phyloP scores from a whole-genome alignment of 208 protist species.

The Crithidia acanthocephali region DNA sequence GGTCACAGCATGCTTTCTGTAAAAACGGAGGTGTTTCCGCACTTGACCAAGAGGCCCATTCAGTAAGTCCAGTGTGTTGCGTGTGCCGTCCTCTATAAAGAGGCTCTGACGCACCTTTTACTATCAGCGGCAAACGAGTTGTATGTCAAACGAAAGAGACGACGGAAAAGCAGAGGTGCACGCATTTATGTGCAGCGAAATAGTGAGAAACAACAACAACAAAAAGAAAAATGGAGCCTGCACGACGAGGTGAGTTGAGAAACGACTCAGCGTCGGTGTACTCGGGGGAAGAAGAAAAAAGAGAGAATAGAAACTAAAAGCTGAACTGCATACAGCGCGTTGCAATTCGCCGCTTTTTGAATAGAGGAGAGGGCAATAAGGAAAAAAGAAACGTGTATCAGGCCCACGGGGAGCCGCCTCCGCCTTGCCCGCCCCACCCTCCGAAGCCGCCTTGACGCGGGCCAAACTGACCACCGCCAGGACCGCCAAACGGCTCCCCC shows the following conservation, averaged over 20 bases:
- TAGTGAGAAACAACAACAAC: neutral
- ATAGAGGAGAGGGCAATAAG: neutral
- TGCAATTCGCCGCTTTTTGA: neutral
- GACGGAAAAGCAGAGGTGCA: neutral
- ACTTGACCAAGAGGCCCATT: too few species aligned
- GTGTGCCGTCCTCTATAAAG: too few species aligned
- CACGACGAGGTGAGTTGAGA: too few species aligned
- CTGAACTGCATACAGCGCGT: neutral
- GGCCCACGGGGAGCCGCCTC: conserved; percentile 24
- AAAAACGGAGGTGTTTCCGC: too few species aligned
- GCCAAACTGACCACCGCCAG: conserved; percentile 67
- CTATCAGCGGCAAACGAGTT: too few species aligned
- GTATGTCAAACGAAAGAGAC: neutral
- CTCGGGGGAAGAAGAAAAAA: too few species aligned
- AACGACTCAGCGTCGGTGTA: too few species aligned
- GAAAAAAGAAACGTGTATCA: conserved; percentile 5
- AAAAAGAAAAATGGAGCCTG: neutral
- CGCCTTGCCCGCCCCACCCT: conserved; percentile 12
- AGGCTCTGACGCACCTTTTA: too few species aligned
- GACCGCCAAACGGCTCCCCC: conserved; percentile 47
- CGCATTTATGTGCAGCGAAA: neutral
- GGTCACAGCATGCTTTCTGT: too few species aligned
- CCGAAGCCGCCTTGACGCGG: conserved; percentile 26
- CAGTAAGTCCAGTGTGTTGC: too few species aligned
- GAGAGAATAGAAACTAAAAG: neutral